Conservation (phyloP, 257 asterid species). For the Leptodermis oblonga region DNA sequence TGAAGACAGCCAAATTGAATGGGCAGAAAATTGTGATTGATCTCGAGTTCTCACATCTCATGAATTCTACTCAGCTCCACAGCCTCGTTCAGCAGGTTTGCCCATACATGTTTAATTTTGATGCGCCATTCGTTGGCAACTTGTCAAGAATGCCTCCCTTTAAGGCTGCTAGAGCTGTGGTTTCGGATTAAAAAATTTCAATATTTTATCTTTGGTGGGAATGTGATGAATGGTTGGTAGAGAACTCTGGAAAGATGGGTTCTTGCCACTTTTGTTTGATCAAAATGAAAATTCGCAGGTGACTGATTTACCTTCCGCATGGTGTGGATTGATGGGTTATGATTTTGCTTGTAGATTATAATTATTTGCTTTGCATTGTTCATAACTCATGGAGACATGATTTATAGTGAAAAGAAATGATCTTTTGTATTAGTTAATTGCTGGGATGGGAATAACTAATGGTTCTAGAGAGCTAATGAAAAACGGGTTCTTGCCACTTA, state of each 20-base stretch:
- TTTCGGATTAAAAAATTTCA: not conserved
- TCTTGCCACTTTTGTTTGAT: not conserved
- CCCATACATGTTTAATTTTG: not conserved
- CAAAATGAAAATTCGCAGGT: not conserved
- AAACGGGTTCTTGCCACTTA: no score
- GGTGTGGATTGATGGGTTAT: not conserved
- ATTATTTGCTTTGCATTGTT: not conserved
- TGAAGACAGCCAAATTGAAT: conserved; percentile 41
- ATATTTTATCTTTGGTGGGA: not conserved
- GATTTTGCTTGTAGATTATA: not conserved
- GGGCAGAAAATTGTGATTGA: conserved; percentile 85
- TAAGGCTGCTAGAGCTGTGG: not conserved
- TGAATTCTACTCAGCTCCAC: conserved; percentile 58
- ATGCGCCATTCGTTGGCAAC: no score
- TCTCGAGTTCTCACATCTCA: conserved; percentile 76
- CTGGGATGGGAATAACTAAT: no score
- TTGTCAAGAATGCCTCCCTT: no score
- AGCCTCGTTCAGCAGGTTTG: conserved; percentile 97
- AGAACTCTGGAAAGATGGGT: not conserved
- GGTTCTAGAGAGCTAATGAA: no score
- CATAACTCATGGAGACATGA: not conserved
- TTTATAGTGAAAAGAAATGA: not conserved
- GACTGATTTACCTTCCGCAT: not conserved
- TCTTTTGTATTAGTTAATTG: not conserved
- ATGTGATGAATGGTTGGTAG: not conserved